Evolutionary conservation across 148 eudicot genomes (phyloP).

Genomic region (Silene latifolia): DNA sequence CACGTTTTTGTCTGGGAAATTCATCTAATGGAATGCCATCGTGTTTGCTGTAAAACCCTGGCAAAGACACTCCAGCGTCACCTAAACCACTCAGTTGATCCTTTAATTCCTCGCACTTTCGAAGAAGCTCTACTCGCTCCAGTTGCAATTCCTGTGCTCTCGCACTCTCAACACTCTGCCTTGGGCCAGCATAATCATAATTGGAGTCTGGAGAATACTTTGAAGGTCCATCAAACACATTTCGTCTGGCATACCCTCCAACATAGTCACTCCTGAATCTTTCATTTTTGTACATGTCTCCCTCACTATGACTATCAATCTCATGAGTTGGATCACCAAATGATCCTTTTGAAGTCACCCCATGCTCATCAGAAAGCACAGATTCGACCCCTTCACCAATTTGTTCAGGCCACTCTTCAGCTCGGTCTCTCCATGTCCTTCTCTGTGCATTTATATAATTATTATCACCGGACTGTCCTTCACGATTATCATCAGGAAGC

Average conservation of each 20-base stretch:
- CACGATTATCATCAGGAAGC: conserved; percentile 17
- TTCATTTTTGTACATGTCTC: conserved; percentile 22
- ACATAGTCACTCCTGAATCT: conserved; percentile 31
- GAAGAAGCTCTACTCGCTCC: conserved; percentile 55
- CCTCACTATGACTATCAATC: conserved; percentile 14
- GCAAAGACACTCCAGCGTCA: conserved; percentile 27
- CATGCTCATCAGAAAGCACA: conserved; percentile 25
- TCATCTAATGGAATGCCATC: conserved; percentile 39
- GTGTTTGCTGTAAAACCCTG: conserved; percentile 26
- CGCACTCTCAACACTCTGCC: conserved; percentile 26
- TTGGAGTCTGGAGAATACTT: conserved; percentile 24
- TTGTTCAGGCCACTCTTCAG: conserved; percentile 27
- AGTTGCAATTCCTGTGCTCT: conserved; percentile 43
- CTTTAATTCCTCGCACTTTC: conserved; percentile 53
- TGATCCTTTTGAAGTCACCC: conserved; percentile 22
- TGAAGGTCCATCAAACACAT: conserved; percentile 47
- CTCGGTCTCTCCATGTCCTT: conserved; percentile 27
- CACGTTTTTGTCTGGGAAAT: conserved; percentile 25
- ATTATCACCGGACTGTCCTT: conserved; percentile 16
- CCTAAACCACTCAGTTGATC: conserved; percentile 49
- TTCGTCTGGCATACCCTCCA: conserved; percentile 29
- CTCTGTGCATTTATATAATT: conserved; percentile 3
- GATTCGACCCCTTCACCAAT: conserved; percentile 25
- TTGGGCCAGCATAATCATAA: conserved; percentile 37
- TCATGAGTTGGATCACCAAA: conserved; percentile 18